Evolutionary conservation across 1,139 yeast species (phyloP).

Genomic region (Pichia sp.): DNA sequence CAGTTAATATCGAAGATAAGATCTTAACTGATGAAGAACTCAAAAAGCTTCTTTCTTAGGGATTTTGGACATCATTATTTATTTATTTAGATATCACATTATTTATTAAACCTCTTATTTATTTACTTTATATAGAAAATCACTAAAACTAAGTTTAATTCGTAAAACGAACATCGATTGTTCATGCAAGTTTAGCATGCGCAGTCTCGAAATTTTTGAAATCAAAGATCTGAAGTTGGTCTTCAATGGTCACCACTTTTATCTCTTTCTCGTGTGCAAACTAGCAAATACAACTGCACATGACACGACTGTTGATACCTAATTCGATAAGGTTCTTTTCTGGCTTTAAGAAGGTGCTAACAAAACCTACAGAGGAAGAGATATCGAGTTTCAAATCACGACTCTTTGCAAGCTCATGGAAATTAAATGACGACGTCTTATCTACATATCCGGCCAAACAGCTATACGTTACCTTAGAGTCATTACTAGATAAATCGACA

Average conservation of each 20-base stretch:
- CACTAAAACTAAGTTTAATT: too few relatives aligned
- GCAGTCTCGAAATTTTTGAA: background rate
- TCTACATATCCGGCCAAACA: conserved; percentile 28
- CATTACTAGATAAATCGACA: conserved; percentile 19
- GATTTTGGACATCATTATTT: background rate
- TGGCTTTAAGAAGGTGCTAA: background rate
- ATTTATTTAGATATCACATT: background rate
- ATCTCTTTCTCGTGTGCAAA: too few relatives aligned
- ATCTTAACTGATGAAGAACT: conserved; percentile 26
- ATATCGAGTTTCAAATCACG: conserved; percentile 12
- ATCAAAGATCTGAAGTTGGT: too few relatives aligned
- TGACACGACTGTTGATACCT: too few relatives aligned
- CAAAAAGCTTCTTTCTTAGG: conserved; percentile 14
- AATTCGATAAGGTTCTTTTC: conserved; percentile 1
- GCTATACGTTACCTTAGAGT: conserved; percentile 28
- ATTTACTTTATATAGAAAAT: too few relatives aligned
- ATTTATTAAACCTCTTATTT: background rate
- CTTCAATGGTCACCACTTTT: too few relatives aligned
- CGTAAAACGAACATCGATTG: too few relatives aligned
- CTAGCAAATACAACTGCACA: too few relatives aligned
- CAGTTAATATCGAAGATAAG: conserved; percentile 23
- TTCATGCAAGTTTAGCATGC: too few relatives aligned
- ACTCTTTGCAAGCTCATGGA: conserved; percentile 10
- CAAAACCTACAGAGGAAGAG: conserved; percentile 6
- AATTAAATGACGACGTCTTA: conserved; percentile 27